These are phyloP conservation scores for Dovyalis caffra DNA, from an alignment of 345 rosid genomes.

Conservation along the genomic window DNA sequence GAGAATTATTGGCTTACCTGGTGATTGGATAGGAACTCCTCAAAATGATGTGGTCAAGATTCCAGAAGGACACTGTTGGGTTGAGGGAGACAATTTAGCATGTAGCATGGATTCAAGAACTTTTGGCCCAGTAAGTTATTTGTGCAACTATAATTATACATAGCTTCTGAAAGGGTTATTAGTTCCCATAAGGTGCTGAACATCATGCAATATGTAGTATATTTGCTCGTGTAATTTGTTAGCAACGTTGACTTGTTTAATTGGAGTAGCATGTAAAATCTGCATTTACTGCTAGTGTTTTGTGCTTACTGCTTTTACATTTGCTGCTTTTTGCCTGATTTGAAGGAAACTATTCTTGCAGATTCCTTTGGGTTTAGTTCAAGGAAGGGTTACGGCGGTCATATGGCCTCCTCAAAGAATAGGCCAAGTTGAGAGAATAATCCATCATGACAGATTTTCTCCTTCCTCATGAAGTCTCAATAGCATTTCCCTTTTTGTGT, in stretches of 20 bases:
- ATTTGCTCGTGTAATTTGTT: not conserved
- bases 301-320: not conserved
- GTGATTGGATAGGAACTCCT: conserved; percentile 71
- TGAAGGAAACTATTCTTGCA: conserved; percentile 28
- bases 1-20: conserved; percentile 89
- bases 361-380: conserved; percentile 80
- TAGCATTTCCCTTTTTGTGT: not conserved
- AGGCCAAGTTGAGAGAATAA: conserved; percentile 37
- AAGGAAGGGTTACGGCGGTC: conserved; percentile 64
- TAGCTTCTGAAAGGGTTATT: not conserved
- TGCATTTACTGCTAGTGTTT: not conserved
- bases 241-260: not conserved
- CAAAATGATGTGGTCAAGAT: conserved; percentile 56
- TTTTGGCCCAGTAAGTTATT: conserved; percentile 78
- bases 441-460: conserved; percentile 8
- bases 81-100: conserved; percentile 76
- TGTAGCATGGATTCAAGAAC: conserved; percentile 75
- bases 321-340: no score
- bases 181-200: no score
- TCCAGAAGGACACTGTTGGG: conserved; percentile 93
- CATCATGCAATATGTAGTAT: no score
- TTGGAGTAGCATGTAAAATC: not conserved
- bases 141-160: not conserved
- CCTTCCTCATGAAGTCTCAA: conserved; percentile 6
- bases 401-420: conserved; percentile 84